Conservation (phyloP, 306 rosid species). For the Acacia crassicarpa region DNA sequence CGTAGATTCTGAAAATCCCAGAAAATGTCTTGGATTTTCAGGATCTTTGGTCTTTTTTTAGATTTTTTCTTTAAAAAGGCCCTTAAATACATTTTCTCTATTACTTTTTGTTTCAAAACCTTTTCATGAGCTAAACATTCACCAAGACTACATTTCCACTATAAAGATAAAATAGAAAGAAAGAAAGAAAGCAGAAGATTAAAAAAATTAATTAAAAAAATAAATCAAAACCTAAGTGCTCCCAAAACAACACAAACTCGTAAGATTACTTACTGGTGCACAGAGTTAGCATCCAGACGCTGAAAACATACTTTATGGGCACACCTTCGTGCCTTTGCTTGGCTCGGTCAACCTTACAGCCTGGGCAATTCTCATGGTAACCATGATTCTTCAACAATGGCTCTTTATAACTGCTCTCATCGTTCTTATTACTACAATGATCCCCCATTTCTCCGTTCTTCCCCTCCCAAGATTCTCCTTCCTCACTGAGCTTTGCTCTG, state of each 20-base stretch:
- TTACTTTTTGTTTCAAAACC: neutral
- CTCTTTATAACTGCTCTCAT: neutral
- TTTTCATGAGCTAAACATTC: neutral
- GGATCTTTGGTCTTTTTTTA: no score
- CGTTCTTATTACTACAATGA: neutral
- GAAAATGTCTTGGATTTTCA: no score
- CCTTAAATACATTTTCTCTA: no score
- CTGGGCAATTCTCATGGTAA: conserved; percentile 67
- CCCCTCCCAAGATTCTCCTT: neutral
- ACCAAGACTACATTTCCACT: neutral
- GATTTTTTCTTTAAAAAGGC: no score
- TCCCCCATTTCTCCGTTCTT: neutral
- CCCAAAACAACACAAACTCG: no score
- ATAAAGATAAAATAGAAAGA: no score
- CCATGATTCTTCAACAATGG: conserved; percentile 47
- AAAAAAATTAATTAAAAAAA: no score
- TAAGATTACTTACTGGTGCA: conserved; percentile 41
- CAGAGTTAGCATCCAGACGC: conserved; percentile 53
- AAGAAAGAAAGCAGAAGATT: no score
- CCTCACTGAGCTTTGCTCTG: no score
- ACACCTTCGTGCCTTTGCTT: conserved; percentile 46
- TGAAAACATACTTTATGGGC: conserved; percentile 40
- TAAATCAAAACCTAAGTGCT: no score
- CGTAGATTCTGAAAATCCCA: no score
- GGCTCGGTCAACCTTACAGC: conserved; percentile 60